Conservation (phyloP, 768 basidiomycete species). For the Paxillus involutus region DNA sequence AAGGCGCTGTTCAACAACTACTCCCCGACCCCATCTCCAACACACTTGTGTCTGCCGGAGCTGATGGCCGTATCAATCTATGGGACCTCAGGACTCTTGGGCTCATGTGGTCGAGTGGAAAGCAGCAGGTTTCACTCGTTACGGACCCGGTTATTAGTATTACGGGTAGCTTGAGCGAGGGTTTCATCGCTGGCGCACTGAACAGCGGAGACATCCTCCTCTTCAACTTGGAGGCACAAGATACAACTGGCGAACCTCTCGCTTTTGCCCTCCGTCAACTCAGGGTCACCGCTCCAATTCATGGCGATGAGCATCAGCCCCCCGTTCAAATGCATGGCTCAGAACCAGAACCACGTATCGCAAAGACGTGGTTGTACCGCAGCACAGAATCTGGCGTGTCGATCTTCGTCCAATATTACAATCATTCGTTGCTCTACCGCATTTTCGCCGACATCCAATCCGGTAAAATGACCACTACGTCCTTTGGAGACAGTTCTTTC, state of each 20-base stretch:
- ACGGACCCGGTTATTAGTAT: constrained; percentile 55
- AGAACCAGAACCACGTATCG: constrained; percentile 5
- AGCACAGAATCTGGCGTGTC: constrained; percentile 2
- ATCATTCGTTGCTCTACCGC: constrained; percentile 54
- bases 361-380: constrained; percentile 17
- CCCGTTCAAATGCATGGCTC: not conserved
- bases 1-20: constrained; percentile 55
- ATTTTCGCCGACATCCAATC: constrained; percentile 36
- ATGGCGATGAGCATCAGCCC: constrained; percentile 6
- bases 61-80: constrained; percentile 69
- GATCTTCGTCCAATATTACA: constrained; percentile 52
- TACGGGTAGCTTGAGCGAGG: constrained; percentile 40
- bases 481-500: constrained; percentile 53
- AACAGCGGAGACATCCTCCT: constrained; percentile 58
- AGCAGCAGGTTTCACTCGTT: constrained; percentile 31
- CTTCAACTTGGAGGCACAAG: constrained; percentile 42
- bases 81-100: constrained; percentile 59
- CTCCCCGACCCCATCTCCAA: constrained; percentile 44
- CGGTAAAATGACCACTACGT: constrained; percentile 31
- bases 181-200: constrained; percentile 49
- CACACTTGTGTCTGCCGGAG: constrained; percentile 51
- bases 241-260: constrained; percentile 8
- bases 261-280: constrained; percentile 26
- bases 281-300: constrained; percentile 38
- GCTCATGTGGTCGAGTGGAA: constrained; percentile 66